Conservation (phyloP, 352 stramenopile species). For the Aphanomyces invadans region DNA sequence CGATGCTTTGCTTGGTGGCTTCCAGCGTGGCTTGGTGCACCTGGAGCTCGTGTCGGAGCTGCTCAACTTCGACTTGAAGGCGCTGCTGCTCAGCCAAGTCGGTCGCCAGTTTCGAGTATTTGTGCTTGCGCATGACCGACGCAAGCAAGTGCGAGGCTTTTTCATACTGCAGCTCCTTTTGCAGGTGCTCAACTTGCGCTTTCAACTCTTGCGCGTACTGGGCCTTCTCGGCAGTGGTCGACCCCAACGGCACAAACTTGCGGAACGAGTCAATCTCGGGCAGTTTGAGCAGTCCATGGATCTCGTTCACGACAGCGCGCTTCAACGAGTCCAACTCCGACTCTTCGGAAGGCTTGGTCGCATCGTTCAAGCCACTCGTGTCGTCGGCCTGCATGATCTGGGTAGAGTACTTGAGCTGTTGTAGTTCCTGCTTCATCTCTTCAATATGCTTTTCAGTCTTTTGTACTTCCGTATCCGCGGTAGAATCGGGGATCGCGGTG, state of each 20-base stretch:
- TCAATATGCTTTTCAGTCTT: conserved; percentile 56
- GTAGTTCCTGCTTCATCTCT: conserved; percentile 48
- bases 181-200: conserved; percentile 11
- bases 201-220: conserved; percentile 13
- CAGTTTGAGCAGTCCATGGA: conserved; percentile 57
- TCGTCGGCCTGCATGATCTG: conserved; percentile 7
- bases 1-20: background rate
- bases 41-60: conserved; percentile 5
- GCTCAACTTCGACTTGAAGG: conserved; percentile 9
- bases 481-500: conserved; percentile 38
- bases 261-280: conserved; percentile 60
- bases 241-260: conserved; percentile 57
- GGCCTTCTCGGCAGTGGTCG: conserved; percentile 29
- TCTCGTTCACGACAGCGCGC: conserved; percentile 64
- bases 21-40: conserved; percentile 13
- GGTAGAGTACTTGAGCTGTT: conserved; percentile 37
- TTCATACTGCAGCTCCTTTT: conserved; percentile 16
- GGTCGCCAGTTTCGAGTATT: background rate
- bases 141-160: conserved; percentile 16
- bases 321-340: conserved; percentile 49
- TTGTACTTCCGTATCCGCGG: conserved; percentile 33
- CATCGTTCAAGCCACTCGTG: background rate
- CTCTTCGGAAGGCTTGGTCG: background rate
- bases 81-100: conserved; percentile 4
- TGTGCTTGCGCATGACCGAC: conserved; percentile 15